Evolutionary conservation across 2,329 filamentous ascomycete genomes (phyloP).

Genomic region (Metarhizium rileyi): DNA sequence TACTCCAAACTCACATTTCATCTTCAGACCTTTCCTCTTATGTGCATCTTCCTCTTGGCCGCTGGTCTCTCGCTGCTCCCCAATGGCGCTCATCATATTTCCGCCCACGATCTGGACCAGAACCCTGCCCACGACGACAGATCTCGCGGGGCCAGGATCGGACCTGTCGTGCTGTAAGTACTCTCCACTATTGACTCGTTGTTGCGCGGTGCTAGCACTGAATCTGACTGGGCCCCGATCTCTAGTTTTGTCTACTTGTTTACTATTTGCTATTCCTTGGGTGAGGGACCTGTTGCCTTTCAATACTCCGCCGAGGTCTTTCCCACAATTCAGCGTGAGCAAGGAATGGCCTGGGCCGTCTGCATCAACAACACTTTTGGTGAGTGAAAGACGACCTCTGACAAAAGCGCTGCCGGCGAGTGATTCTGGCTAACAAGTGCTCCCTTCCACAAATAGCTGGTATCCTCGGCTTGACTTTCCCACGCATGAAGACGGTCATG

Average conservation of each 20-base stretch:
- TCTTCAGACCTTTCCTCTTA: slow-evolving; percentile 16
- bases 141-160: slow-evolving; percentile 10
- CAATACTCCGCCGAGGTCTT: slow-evolving; percentile 58
- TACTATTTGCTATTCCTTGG: slow-evolving; percentile 17
- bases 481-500: slow-evolving; percentile 25
- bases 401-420: too few relatives aligned
- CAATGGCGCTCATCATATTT: slow-evolving; percentile 11
- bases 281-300: slow-evolving; percentile 57
- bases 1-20: slow-evolving; percentile 3
- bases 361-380: slow-evolving; percentile 20
- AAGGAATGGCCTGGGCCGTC: slow-evolving; percentile 58
- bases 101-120: slow-evolving; percentile 8
- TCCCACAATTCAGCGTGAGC: slow-evolving; percentile 55
- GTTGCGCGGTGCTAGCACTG: neutral
- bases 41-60: slow-evolving; percentile 18
- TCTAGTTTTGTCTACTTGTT: slow-evolving; percentile 19
- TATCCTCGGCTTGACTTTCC: slow-evolving; percentile 39
- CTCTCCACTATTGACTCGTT: too few relatives aligned
- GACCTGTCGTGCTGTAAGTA: slow-evolving; percentile 12
- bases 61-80: slow-evolving; percentile 16
- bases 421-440: too few relatives aligned
- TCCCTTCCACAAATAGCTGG: slow-evolving; percentile 1
- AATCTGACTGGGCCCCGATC: neutral
- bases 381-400: slow-evolving; percentile 7
- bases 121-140: slow-evolving; percentile 9